Evolutionary conservation across 495 filamentous ascomycete genomes (phyloP).

Genomic region (Penicillium ochrochloron): DNA sequence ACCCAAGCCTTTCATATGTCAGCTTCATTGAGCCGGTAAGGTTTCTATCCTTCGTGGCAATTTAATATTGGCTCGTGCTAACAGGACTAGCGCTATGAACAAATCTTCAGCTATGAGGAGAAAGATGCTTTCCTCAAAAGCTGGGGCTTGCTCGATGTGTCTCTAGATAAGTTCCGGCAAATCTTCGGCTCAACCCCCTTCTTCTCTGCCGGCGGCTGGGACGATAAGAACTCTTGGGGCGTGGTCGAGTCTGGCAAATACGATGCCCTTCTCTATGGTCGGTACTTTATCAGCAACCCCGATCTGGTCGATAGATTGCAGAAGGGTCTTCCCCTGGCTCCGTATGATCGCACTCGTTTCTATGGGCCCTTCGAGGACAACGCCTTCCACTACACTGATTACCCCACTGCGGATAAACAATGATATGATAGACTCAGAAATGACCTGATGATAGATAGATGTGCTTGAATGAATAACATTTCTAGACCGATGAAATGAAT

Average conservation of each 20-base stretch:
- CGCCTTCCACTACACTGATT: conserved; percentile 38
- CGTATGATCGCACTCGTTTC: conserved; percentile 63
- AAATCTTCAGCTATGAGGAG: conserved; percentile 49
- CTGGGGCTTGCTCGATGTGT: conserved; percentile 48
- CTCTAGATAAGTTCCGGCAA: conserved; percentile 43
- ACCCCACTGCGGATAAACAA: conserved; percentile 27
- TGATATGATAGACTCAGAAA: neutral
- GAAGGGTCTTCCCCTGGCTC: conserved; percentile 55
- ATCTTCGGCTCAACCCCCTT: conserved; percentile 55
- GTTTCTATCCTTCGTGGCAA: conserved; percentile 2
- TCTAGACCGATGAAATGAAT: neutral
- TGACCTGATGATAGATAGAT: conserved; percentile 16
- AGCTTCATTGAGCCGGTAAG: conserved; percentile 57
- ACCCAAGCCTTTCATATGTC: conserved; percentile 53
- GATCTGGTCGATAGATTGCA: conserved; percentile 65
- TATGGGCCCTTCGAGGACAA: conserved; percentile 55
- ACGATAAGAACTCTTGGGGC: conserved; percentile 51
- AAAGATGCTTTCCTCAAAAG: conserved; percentile 49
- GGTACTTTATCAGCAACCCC: conserved; percentile 69
- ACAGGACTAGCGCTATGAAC: conserved; percentile 48
- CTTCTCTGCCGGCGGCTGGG: conserved; percentile 53
- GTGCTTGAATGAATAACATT: no score
- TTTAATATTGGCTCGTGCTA: neutral
- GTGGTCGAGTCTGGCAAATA: conserved; percentile 48
- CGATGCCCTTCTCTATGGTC: conserved; percentile 58